phyloP scores from a whole-genome alignment of 768 basidiomycete species.

The Xerocomus spinulosus region DNA sequence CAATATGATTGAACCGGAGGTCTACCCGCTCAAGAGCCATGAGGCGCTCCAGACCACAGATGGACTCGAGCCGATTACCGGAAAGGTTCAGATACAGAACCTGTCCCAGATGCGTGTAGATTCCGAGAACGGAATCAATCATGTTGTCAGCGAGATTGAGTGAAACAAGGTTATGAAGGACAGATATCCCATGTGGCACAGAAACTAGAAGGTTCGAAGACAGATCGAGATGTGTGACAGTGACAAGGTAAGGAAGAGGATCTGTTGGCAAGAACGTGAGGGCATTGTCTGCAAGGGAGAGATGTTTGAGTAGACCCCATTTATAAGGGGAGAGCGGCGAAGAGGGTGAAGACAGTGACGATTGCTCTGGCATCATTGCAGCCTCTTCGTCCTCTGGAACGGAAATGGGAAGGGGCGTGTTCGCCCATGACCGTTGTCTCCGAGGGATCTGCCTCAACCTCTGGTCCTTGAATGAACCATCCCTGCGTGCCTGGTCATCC shows the following conservation, averaged over 20 bases:
- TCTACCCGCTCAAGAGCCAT: conserved; percentile 81
- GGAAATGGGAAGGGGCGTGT: conserved; percentile 50
- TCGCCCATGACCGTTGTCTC: conserved; percentile 44
- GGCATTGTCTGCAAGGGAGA: conserved; percentile 76
- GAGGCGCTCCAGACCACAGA: conserved; percentile 92
- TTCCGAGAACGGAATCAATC: conserved; percentile 91
- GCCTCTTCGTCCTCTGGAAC: conserved; percentile 49
- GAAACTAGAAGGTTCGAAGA: conserved; percentile 89
- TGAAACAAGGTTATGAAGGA: conserved; percentile 76
- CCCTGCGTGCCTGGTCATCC: conserved; percentile 67
- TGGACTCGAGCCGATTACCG: conserved; percentile 86
- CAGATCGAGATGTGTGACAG: conserved; percentile 79
- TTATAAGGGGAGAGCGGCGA: conserved; percentile 50
- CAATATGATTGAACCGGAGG: conserved; percentile 70
- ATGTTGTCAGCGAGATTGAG: conserved; percentile 97
- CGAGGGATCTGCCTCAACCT: conserved; percentile 42
- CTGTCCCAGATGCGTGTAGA: conserved; percentile 76
- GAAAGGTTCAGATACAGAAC: conserved; percentile 77
- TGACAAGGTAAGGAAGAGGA: conserved; percentile 60
- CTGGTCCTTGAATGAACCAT: conserved; percentile 47
- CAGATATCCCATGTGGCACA: conserved; percentile 71
- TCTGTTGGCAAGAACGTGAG: conserved; percentile 76
- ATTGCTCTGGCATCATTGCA: conserved; percentile 10
- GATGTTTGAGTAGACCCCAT: conserved; percentile 72
- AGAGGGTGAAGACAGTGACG: conserved; percentile 26